Evolutionary conservation across 1,284 basidiomycete genomes (phyloP).

Genomic region (Quambalaria eucalypti): DNA sequence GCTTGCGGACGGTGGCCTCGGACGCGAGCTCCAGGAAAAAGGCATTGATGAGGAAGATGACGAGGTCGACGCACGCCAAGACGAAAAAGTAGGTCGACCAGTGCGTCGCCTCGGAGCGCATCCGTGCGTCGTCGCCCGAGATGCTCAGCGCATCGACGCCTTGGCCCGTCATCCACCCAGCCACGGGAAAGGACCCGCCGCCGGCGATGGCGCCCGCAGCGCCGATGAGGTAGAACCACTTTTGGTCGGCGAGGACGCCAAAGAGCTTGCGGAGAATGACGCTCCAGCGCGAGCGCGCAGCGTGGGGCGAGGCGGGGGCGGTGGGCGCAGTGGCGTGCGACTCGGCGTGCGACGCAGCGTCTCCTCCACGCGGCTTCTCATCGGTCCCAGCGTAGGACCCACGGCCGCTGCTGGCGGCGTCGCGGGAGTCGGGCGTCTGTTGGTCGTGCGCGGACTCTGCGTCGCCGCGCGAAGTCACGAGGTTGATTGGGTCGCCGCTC

Average conservation of each 20-base stretch:
- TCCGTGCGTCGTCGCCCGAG: slow-evolving; percentile 13
- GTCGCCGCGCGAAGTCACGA: too few relatives aligned
- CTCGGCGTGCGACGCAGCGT: too few relatives aligned
- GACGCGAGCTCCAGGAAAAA: slow-evolving; percentile 38
- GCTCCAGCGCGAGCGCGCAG: too few relatives aligned
- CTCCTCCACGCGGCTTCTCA: too few relatives aligned
- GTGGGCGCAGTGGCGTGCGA: too few relatives aligned
- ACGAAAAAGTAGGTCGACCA: slow-evolving; percentile 37
- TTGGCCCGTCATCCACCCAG: slow-evolving; percentile 40
- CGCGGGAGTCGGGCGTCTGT: too few relatives aligned
- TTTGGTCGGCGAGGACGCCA: not conserved
- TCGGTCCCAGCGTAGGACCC: too few relatives aligned
- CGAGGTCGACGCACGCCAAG: slow-evolving; percentile 20
- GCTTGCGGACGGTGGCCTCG: slow-evolving; percentile 26
- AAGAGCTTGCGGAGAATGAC: too few relatives aligned
- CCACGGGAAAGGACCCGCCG: slow-evolving; percentile 48
- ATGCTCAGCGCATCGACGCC: slow-evolving; percentile 32
- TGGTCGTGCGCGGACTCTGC: too few relatives aligned
- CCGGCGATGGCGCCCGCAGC: slow-evolving; percentile 16
- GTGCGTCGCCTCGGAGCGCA: slow-evolving; percentile 17
- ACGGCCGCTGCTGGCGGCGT: too few relatives aligned
- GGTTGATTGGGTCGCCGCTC: too few relatives aligned
- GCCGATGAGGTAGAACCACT: slow-evolving; percentile 26
- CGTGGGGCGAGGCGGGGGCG: too few relatives aligned
- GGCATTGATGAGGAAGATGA: slow-evolving; percentile 24